phyloP scores from a whole-genome alignment of 2,329 filamentous ascomycete genomes.

The Fusarium bulbicola region DNA sequence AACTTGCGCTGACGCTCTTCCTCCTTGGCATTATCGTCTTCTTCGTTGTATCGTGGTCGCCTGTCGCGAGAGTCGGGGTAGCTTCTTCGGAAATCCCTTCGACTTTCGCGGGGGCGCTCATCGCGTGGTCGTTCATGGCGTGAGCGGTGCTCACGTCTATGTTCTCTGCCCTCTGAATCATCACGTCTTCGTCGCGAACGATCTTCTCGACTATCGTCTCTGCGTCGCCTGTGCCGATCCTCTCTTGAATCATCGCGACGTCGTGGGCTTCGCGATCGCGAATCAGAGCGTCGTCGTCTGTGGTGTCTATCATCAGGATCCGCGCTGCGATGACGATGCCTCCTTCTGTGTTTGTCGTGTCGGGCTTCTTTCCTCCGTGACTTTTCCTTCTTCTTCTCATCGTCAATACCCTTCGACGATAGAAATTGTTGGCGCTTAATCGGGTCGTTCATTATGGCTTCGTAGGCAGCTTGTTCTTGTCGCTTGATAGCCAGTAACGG shows the following conservation, averaged over 20 bases:
- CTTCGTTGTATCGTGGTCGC: conserved; percentile 33
- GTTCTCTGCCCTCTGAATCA: conserved; percentile 34
- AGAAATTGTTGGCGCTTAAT: conserved; percentile 74
- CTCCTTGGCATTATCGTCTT: conserved; percentile 49
- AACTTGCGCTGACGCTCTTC: conserved; percentile 73
- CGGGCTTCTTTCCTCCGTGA: conserved; percentile 44
- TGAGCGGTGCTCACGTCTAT: conserved; percentile 14
- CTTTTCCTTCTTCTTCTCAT: conserved; percentile 56
- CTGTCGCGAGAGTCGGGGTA: conserved; percentile 38
- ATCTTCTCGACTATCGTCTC: conserved; percentile 38
- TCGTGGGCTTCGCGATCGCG: conserved; percentile 56
- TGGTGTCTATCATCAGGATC: conserved; percentile 51
- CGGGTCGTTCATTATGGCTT: conserved; percentile 82
- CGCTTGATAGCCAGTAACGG: conserved; percentile 93
- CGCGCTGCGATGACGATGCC: conserved; percentile 55
- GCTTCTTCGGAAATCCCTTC: conserved; percentile 31
- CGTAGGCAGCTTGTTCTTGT: conserved; percentile 84
- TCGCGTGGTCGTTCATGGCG: conserved; percentile 28
- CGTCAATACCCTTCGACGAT: conserved; percentile 66
- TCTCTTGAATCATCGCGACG: conserved; percentile 45
- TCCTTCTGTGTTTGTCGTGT: conserved; percentile 52
- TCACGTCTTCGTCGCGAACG: conserved; percentile 31
- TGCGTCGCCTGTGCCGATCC: conserved; percentile 38
- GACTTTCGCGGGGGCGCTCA: conserved; percentile 40
- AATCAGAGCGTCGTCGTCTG: conserved; percentile 56